Evolutionary conservation across 169 alveolate species (phyloP).

Genomic region (Blepharisma undulans): DNA sequence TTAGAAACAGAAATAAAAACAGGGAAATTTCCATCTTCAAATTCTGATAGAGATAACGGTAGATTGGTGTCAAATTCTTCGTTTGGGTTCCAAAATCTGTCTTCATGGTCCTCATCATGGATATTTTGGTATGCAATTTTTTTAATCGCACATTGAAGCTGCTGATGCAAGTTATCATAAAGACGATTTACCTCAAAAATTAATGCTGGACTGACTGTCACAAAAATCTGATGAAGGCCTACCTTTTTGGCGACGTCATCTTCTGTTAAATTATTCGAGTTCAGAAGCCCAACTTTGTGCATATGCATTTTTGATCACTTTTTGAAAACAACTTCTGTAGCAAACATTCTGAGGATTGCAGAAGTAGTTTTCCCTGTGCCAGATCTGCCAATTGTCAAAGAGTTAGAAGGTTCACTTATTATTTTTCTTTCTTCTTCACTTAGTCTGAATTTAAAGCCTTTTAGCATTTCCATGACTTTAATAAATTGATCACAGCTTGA

Average conservation of each 20-base stretch:
- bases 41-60: background rate
- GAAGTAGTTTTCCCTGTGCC: conserved; percentile 85
- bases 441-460: conserved; percentile 53
- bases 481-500: conserved; percentile 1
- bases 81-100: background rate
- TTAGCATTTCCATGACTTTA: too few relatives aligned
- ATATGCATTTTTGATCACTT: background rate
- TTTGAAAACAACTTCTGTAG: background rate
- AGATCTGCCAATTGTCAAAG: conserved; percentile 74
- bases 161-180: conserved; percentile 46
- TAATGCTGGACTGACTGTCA: conserved; percentile 76
- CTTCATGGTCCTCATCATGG: conserved; percentile 20
- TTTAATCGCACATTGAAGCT: conserved; percentile 47
- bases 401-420: conserved; percentile 58
- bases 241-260: background rate
- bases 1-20: conserved; percentile 39
- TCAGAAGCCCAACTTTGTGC: background rate
- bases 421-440: conserved; percentile 60
- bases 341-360: conserved; percentile 60
- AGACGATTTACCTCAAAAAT: conserved; percentile 72
- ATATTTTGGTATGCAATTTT: conserved; percentile 32
- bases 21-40: background rate
- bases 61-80: background rate
- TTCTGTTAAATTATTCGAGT: too few relatives aligned
- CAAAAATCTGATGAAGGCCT: conserved; percentile 56